These are phyloP conservation scores for Penicillium salamii DNA, from an alignment of 495 filamentous ascomycete genomes.

Conservation along the genomic window DNA sequence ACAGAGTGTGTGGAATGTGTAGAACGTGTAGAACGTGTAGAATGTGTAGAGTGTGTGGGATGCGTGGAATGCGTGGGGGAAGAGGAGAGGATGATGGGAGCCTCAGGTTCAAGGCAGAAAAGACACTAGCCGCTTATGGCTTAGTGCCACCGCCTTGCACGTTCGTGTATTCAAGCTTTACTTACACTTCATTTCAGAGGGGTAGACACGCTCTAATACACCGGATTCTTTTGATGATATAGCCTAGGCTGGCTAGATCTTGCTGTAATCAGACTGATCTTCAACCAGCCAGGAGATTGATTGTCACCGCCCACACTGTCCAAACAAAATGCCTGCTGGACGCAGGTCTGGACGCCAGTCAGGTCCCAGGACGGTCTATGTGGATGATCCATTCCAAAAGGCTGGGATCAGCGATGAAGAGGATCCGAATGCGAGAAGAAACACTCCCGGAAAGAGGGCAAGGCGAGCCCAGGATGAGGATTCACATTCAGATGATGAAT, in stretches of 20 bases:
- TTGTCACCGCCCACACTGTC: not conserved
- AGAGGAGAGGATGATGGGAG: not conserved
- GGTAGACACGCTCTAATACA: not conserved
- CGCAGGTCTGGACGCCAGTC: slow-evolving; percentile 41
- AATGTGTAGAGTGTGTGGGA: too few relatives aligned
- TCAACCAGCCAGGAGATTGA: not conserved
- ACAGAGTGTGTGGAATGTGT: not conserved
- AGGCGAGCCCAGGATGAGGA: slow-evolving; percentile 18
- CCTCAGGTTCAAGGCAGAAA: not conserved
- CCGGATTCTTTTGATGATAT: too few relatives aligned
- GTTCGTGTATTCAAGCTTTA: slow-evolving; percentile 5
- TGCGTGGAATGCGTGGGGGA: too few relatives aligned
- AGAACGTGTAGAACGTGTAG: too few relatives aligned
- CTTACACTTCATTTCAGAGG: not conserved
- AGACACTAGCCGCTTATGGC: not conserved
- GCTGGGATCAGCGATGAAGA: slow-evolving; percentile 34
- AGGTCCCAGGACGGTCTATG: slow-evolving; percentile 32
- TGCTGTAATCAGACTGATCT: too few relatives aligned
- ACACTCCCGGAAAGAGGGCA: slow-evolving; percentile 12
- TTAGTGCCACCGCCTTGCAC: slow-evolving; percentile 1
- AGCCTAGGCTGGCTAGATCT: too few relatives aligned
- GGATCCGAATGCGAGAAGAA: slow-evolving; percentile 11
- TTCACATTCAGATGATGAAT: slow-evolving; percentile 31
- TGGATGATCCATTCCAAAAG: slow-evolving; percentile 31
- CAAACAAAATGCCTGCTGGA: slow-evolving; percentile 24